Conservation (phyloP, 768 basidiomycete genomes). For the Amanita exitialis region DNA sequence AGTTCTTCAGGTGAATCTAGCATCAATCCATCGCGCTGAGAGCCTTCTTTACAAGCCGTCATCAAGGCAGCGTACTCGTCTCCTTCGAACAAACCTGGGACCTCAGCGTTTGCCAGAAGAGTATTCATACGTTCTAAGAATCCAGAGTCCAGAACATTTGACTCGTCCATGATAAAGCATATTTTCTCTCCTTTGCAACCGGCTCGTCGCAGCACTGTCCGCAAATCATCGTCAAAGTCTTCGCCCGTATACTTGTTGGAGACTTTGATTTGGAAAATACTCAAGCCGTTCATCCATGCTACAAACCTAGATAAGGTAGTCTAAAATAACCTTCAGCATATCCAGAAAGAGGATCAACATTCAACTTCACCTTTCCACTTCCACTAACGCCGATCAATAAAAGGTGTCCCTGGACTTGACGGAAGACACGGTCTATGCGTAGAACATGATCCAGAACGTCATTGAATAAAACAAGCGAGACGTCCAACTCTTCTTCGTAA, state of each 20-base stretch:
- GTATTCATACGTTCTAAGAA: constrained; percentile 99
- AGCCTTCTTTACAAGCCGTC: constrained; percentile 99
- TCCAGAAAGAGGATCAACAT: neutral
- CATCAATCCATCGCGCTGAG: constrained; percentile 98
- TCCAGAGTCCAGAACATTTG: constrained; percentile 96
- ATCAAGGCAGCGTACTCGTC: constrained; percentile 96
- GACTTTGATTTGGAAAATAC: constrained; percentile 99
- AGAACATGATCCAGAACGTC: constrained; percentile 97
- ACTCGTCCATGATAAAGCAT: constrained; percentile 99
- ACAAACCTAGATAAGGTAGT: constrained; percentile 97
- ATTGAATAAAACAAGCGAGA: constrained; percentile 95
- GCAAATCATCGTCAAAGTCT: constrained; percentile 96
- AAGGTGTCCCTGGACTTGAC: constrained; percentile 94
- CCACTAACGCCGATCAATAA: constrained; percentile 97
- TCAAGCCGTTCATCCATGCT: constrained; percentile 99
- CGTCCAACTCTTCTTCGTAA: constrained; percentile 98
- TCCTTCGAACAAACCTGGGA: constrained; percentile 99
- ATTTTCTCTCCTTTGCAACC: constrained; percentile 99
- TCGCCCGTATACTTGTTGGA: constrained; percentile 99
- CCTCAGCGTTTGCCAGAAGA: constrained; percentile 96
- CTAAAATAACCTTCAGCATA: constrained; percentile 28
- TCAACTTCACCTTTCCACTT: constrained; percentile 77
- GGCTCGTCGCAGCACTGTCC: constrained; percentile 87
- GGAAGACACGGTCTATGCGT: constrained; percentile 97
- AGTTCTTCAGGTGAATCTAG: constrained; percentile 96